A percentile compares a stretch with the other conserved stretches of the same genome.
These are phyloP conservation scores for Aureobasidium sp. DNA, from an alignment of 2,329 filamentous ascomycete genomes.

Conservation along the genomic window DNA sequence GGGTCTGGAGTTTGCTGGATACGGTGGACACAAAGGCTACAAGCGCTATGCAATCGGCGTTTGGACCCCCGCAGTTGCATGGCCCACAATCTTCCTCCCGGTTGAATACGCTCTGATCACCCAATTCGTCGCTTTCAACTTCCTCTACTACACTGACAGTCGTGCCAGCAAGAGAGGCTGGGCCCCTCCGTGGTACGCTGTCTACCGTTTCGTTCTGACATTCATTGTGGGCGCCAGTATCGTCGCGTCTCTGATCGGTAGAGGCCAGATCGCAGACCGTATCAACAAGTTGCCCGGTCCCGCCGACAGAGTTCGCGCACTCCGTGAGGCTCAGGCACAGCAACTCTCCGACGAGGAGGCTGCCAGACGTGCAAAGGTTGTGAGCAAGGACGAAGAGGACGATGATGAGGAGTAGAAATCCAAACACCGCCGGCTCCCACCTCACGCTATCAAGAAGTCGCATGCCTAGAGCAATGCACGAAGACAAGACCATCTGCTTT, in stretches of 20 bases:
- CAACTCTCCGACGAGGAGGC: constrained; percentile 27
- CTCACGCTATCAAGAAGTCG: neutral
- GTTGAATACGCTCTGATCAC: constrained; percentile 76
- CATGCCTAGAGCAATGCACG: neutral
- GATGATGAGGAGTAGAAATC: constrained; percentile 20
- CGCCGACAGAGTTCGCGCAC: constrained; percentile 42
- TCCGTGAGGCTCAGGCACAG: constrained; percentile 34
- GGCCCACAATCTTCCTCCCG: constrained; percentile 82
- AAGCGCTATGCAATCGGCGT: constrained; percentile 80
- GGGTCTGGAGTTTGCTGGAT: constrained; percentile 78
- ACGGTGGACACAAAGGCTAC: constrained; percentile 60
- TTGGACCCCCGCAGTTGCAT: constrained; percentile 70
- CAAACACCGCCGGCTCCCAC: neutral
- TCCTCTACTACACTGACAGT: constrained; percentile 78
- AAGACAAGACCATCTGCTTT: neutral
- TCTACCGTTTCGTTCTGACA: constrained; percentile 87
- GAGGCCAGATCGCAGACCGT: constrained; percentile 64
- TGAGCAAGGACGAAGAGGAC: constrained; percentile 18
- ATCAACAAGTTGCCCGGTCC: constrained; percentile 40
- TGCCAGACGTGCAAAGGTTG: constrained; percentile 22
- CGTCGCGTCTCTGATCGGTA: constrained; percentile 70
- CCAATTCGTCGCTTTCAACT: constrained; percentile 79
- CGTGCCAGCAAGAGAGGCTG: constrained; percentile 66
- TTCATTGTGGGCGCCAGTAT: constrained; percentile 81
- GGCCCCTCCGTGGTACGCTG: constrained; percentile 78